Percentiles rank a stretch among this genome's conserved stretches.
phyloP scores from a whole-genome alignment of 2,329 filamentous ascomycete species.

The Alternaria brassicicola region DNA sequence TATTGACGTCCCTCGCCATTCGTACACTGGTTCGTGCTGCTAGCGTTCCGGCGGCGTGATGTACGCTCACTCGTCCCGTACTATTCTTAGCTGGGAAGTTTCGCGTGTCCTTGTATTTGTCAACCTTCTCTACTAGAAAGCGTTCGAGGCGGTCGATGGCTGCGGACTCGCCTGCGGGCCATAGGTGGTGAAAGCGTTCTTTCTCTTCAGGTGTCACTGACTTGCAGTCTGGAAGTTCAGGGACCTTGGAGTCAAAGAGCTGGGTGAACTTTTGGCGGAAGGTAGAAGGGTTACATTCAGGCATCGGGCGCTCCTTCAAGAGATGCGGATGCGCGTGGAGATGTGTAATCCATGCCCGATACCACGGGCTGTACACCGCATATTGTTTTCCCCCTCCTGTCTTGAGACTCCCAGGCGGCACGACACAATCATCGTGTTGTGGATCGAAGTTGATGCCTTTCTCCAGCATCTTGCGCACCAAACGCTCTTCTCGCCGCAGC shows the following conservation, averaged over 20 bases:
- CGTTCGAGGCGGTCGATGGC: constrained; percentile 49
- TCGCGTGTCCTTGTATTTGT: constrained; percentile 49
- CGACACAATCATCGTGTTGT: constrained; percentile 81
- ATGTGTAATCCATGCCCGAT: constrained; percentile 73
- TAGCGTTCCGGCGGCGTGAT: constrained; percentile 55
- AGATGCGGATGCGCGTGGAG: constrained; percentile 72
- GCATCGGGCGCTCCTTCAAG: constrained; percentile 66
- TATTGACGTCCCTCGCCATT: constrained; percentile 59
- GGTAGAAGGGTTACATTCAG: constrained; percentile 59
- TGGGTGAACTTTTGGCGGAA: constrained; percentile 57
- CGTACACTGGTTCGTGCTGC: constrained; percentile 54
- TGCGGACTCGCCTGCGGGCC: constrained; percentile 54
- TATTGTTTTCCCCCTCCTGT: constrained; percentile 78
- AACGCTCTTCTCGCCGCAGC: constrained; percentile 72
- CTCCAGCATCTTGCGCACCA: constrained; percentile 67
- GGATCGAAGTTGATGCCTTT: constrained; percentile 72
- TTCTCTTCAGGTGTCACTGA: constrained; percentile 53
- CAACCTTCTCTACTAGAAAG: constrained; percentile 56
- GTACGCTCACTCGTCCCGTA: constrained; percentile 51
- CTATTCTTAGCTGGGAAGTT: constrained; percentile 52
- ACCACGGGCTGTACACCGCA: constrained; percentile 86
- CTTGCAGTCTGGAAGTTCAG: constrained; percentile 66
- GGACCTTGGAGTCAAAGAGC: constrained; percentile 40
- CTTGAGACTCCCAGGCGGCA: constrained; percentile 71
- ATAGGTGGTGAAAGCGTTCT: constrained; percentile 49